Percentiles rank a stretch among this genome's conserved stretches.
These are phyloP conservation scores for Plasmodium gallinaceum DNA, from an alignment of 169 alveolate species.

Conservation along the genomic window DNA sequence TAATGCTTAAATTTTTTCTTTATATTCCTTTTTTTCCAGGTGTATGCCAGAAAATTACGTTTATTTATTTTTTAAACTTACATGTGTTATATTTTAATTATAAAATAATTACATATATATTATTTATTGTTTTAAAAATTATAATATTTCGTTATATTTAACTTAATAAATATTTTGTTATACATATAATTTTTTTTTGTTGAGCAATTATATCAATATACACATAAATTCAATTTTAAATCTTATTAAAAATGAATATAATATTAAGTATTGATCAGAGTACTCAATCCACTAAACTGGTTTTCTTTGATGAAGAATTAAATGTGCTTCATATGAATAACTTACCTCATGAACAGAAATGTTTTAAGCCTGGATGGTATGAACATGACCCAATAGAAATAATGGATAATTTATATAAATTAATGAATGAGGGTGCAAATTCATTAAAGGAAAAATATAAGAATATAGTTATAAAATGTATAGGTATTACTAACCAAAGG, in stretches of 20 bases:
- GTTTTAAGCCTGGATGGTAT: constrained; percentile 89
- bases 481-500: constrained; percentile 91
- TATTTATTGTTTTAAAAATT: too few species aligned
- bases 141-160: too few species aligned
- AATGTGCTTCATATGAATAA: constrained; percentile 75
- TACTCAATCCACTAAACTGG: constrained; percentile 90
- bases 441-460: constrained; percentile 70
- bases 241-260: constrained; percentile 61
- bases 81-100: too few species aligned
- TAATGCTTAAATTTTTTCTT: too few species aligned
- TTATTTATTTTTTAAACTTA: too few species aligned
- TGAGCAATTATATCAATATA: too few species aligned
- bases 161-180: too few species aligned
- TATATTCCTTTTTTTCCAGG: too few species aligned
- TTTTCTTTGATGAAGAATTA: constrained; percentile 82
- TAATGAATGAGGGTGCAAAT: constrained; percentile 83
- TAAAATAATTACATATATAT: too few species aligned
- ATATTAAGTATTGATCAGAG: constrained; percentile 89
- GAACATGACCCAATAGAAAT: constrained; percentile 89
- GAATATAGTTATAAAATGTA: constrained; percentile 77
- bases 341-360: constrained; percentile 83
- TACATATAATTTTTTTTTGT: too few species aligned
- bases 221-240: too few species aligned
- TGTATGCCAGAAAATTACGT: too few species aligned
- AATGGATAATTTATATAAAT: constrained; percentile 79